Conservation (phyloP, 176 grass and related monocot genomes). For the Oryza nivara region DNA sequence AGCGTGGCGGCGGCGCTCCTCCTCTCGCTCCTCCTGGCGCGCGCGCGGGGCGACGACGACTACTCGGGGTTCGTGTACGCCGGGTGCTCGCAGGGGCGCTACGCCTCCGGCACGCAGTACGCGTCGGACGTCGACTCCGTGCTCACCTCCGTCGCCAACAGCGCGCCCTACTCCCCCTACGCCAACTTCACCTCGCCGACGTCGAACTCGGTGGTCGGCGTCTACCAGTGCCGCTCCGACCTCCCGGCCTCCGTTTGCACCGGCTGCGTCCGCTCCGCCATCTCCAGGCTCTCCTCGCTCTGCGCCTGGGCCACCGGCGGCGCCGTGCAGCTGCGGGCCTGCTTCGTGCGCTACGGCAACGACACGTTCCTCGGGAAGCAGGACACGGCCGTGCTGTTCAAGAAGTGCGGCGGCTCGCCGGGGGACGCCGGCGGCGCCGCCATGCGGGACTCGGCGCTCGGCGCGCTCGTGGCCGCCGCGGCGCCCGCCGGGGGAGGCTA, state of each 20-base stretch:
- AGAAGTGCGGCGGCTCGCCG: conserved; percentile 66
- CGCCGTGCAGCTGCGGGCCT: conserved; percentile 73
- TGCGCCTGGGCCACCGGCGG: conserved; percentile 66
- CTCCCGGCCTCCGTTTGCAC: conserved; percentile 58
- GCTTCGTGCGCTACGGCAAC: conserved; percentile 86
- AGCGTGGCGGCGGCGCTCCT: conserved; percentile 4
- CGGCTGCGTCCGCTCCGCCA: conserved; percentile 64
- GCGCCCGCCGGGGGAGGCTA: conserved; percentile 61
- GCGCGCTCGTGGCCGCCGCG: conserved; percentile 44
- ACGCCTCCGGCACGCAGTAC: conserved; percentile 52
- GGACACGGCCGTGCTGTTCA: conserved; percentile 74
- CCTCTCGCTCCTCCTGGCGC: conserved; percentile 28
- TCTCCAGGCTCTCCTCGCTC: conserved; percentile 68
- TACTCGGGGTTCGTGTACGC: conserved; percentile 77
- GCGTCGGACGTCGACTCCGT: conserved; percentile 70
- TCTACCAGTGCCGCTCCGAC: conserved; percentile 94
- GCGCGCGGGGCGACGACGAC: conserved; percentile 37
- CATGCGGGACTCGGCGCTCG: conserved; percentile 78
- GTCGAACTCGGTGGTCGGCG: conserved; percentile 38
- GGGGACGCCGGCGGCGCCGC: conserved; percentile 50
- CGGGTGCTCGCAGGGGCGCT: conserved; percentile 76
- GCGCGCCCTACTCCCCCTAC: conserved; percentile 61
- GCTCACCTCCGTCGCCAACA: conserved; percentile 66
- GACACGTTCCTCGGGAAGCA: conserved; percentile 84
- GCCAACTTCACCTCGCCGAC: conserved; percentile 54